A percentile compares a stretch with the other conserved stretches of the same genome.
These are phyloP conservation scores for Ensete ventricosum DNA, from an alignment of 176 grass and related monocot genomes.

Conservation along the genomic window DNA sequence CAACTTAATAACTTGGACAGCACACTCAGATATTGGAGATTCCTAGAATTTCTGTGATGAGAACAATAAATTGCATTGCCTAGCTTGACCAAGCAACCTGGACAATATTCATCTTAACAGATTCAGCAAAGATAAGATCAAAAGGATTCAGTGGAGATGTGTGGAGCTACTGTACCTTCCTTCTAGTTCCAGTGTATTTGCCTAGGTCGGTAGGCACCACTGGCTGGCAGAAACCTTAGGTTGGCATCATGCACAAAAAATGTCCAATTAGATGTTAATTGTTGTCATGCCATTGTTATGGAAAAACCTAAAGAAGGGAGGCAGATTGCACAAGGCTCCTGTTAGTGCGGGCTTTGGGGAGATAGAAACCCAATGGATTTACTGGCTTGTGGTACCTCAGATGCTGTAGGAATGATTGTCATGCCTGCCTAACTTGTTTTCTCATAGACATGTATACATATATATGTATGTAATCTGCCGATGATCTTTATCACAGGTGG, in stretches of 20 bases:
- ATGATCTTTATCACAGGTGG: constrained; percentile 34
- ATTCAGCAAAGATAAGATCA: not conserved
- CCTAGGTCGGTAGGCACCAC: not conserved
- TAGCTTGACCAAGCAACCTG: not conserved
- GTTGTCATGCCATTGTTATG: not conserved
- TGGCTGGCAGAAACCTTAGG: not conserved
- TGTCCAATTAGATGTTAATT: not conserved
- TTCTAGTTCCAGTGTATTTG: not conserved
- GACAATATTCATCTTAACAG: not conserved
- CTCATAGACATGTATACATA: not conserved
- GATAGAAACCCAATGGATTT: no score
- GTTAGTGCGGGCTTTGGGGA: not conserved
- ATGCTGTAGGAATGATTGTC: not conserved
- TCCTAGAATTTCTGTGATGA: not conserved
- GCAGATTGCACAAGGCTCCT: not conserved
- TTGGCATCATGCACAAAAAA: not conserved
- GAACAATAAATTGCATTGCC: not conserved
- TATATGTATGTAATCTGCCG: not conserved
- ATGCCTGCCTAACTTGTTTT: not conserved
- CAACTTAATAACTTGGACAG: not conserved
- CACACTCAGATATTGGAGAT: not conserved
- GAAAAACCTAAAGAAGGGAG: not conserved
- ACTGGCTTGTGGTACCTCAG: not conserved
- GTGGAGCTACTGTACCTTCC: no score
- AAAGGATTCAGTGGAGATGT: not conserved